phyloP scores from a whole-genome alignment of 768 basidiomycete species.

The Panaeolus papilionaceus region DNA sequence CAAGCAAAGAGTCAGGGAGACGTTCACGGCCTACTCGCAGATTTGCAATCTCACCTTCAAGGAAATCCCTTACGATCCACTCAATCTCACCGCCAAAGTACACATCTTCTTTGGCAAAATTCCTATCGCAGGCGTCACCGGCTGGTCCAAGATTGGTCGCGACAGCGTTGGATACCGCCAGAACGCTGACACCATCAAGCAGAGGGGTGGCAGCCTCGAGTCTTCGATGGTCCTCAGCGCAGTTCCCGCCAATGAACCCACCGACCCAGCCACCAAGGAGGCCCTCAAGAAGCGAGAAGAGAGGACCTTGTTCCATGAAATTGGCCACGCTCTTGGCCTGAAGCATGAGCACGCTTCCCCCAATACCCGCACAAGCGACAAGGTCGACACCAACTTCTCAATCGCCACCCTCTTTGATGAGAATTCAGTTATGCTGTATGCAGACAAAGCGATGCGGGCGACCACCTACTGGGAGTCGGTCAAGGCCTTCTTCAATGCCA shows the following conservation, averaged over 20 bases:
- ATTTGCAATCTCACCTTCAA: conserved; percentile 15
- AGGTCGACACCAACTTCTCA: neutral
- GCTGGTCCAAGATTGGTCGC: conserved; percentile 16
- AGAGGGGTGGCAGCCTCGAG: conserved; percentile 15
- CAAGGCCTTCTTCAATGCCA: conserved; percentile 6
- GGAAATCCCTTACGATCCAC: conserved; percentile 1
- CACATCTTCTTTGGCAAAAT: conserved; percentile 15
- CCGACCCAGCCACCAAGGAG: neutral
- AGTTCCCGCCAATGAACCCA: neutral
- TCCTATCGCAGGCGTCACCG: neutral
- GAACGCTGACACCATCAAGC: neutral
- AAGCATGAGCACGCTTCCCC: conserved; percentile 18
- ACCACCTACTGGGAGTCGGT: conserved; percentile 1
- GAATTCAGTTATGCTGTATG: conserved; percentile 19
- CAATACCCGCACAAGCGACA: conserved; percentile 5
- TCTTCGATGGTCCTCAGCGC: conserved; percentile 14
- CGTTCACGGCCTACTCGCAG: conserved; percentile 13
- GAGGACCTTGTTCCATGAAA: conserved; percentile 15
- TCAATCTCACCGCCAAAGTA: neutral
- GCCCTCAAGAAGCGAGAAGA: neutral
- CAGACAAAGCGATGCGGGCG: conserved; percentile 2
- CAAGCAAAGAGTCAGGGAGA: conserved; percentile 5
- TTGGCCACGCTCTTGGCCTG: conserved; percentile 17
- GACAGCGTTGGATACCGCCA: conserved; percentile 11
- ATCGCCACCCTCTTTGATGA: conserved; percentile 17